Evolutionary conservation across 495 filamentous ascomycete genomes (phyloP).

Genomic region (Penicillium subrubescens): DNA sequence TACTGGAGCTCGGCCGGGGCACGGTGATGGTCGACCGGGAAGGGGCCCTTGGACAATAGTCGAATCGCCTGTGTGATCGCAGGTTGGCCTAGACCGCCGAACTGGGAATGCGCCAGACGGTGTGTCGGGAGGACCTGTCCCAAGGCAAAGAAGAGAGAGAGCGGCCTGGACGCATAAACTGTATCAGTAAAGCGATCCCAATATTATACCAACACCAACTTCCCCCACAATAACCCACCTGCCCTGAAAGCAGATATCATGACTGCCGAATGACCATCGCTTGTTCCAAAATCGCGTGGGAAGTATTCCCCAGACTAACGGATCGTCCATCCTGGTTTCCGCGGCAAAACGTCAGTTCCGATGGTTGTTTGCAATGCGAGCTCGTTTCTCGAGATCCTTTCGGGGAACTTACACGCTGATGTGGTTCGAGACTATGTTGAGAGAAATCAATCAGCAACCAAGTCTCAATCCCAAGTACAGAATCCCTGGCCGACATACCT

Average conservation of each 20-base stretch:
- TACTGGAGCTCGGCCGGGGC: constrained; percentile 38
- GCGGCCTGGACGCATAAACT: constrained; percentile 42
- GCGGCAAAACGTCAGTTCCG: constrained; percentile 34
- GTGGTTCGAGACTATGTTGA: constrained; percentile 81
- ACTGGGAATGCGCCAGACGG: constrained; percentile 68
- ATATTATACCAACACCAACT: background rate
- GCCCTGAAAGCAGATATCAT: constrained; percentile 79
- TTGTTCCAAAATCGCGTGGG: constrained; percentile 74
- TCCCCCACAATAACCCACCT: constrained; percentile 25
- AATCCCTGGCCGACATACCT: constrained; percentile 52
- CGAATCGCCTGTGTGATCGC: constrained; percentile 84
- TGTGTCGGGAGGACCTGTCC: constrained; percentile 92
- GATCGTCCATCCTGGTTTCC: constrained; percentile 80
- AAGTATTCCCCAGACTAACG: constrained; percentile 86
- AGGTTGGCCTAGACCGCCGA: constrained; percentile 80
- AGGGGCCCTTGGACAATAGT: constrained; percentile 70
- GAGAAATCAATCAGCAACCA: constrained; percentile 16
- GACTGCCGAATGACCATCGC: constrained; percentile 84
- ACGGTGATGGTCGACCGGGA: constrained; percentile 41
- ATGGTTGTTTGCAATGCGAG: constrained; percentile 2
- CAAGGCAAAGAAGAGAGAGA: constrained; percentile 72
- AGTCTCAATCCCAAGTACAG: background rate
- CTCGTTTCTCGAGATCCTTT: constrained; percentile 16
- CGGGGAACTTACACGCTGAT: constrained; percentile 83
- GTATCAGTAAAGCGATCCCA: constrained; percentile 23